A percentile compares a stretch with the other conserved stretches of the same genome.
These are phyloP conservation scores for Bathelium albidoporum DNA, from an alignment of 495 filamentous ascomycete genomes.

Conservation along the genomic window DNA sequence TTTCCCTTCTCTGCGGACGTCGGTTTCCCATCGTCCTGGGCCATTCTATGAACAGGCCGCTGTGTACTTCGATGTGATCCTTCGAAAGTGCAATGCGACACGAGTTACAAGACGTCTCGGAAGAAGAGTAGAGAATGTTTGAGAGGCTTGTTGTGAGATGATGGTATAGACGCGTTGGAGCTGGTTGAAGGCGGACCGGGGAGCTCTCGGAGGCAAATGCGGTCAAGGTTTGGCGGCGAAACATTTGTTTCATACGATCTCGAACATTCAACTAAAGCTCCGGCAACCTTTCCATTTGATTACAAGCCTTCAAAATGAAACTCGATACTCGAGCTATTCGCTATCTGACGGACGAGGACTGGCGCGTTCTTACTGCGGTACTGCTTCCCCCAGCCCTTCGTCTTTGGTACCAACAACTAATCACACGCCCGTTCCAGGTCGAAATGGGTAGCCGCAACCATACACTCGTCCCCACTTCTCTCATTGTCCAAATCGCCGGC, in stretches of 20 bases:
- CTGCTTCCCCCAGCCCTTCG: constrained; percentile 20
- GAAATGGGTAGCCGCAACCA: constrained; percentile 93
- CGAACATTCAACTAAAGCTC: neutral
- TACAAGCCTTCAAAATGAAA: constrained; percentile 53
- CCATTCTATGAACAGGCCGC: no score
- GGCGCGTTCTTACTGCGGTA: constrained; percentile 88
- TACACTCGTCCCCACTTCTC: constrained; percentile 82
- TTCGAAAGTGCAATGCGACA: no score
- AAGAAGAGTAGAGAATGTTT: constrained; percentile 30
- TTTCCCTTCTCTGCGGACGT: constrained; percentile 22
- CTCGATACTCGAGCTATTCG: constrained; percentile 85
- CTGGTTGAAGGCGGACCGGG: constrained; percentile 2
- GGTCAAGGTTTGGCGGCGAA: constrained; percentile 20
- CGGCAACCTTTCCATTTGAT: neutral
- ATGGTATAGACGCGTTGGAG: constrained; percentile 7
- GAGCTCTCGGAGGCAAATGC: neutral
- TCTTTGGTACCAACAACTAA: constrained; percentile 28
- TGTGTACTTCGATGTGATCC: no score
- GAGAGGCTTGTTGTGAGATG: constrained; percentile 14
- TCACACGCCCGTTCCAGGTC: constrained; percentile 44
- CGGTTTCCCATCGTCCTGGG: constrained; percentile 57
- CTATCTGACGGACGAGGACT: constrained; percentile 86
- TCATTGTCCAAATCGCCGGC: constrained; percentile 75
- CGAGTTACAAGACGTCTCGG: neutral
- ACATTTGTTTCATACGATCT: constrained; percentile 13